These are phyloP conservation scores for Exophiala sp. DNA, from an alignment of 2,329 filamentous ascomycete species.

Conservation along the genomic window DNA sequence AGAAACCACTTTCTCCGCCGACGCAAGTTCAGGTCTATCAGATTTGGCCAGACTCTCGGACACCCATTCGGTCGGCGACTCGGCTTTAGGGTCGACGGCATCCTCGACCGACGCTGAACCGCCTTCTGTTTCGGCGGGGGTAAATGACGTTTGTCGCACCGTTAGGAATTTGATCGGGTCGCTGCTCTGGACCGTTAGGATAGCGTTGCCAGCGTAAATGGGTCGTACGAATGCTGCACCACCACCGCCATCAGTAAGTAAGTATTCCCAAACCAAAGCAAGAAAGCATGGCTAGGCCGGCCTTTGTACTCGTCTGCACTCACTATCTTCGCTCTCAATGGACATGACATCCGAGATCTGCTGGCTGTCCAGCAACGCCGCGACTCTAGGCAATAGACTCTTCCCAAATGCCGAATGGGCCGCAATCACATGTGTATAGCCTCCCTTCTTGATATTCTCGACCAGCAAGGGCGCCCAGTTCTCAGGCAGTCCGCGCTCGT, in stretches of 20 bases:
- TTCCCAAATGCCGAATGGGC: constrained; percentile 96
- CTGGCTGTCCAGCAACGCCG: constrained; percentile 84
- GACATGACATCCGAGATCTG: constrained; percentile 87
- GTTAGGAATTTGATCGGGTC: constrained; percentile 85
- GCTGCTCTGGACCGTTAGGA: constrained; percentile 86
- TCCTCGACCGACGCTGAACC: constrained; percentile 72
- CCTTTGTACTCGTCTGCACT: too few relatives aligned
- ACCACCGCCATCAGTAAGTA: too few relatives aligned
- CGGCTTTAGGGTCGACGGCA: constrained; percentile 74
- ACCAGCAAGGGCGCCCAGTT: constrained; percentile 89
- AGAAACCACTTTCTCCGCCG: constrained; percentile 83
- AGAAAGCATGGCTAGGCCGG: background rate
- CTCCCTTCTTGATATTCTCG: constrained; percentile 94
- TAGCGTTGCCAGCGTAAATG: constrained; percentile 96
- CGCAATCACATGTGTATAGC: constrained; percentile 84
- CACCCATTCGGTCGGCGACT: constrained; percentile 75
- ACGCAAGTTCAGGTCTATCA: constrained; percentile 85
- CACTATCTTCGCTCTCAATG: constrained; percentile 80
- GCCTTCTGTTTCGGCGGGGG: constrained; percentile 60
- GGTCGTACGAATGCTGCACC: constrained; percentile 76
- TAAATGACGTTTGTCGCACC: constrained; percentile 86
- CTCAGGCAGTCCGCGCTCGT: constrained; percentile 92
- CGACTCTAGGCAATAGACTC: constrained; percentile 83
- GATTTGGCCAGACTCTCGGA: constrained; percentile 90
- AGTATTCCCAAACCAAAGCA: background rate